phyloP scores from a whole-genome alignment of 1,139 yeast species.

The Kodamaea derodonti region DNA sequence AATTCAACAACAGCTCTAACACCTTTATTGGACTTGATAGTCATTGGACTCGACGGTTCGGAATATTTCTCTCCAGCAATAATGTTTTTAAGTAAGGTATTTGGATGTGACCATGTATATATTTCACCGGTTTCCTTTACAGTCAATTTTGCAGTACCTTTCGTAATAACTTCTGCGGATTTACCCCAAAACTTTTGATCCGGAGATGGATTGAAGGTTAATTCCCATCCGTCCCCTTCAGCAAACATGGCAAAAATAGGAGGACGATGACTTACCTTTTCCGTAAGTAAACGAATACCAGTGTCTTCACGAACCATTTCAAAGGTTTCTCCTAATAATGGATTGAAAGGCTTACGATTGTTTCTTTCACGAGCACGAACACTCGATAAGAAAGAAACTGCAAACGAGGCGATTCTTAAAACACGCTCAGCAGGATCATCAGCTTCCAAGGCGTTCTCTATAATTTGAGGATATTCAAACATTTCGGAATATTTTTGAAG shows the following conservation, averaged over 20 bases:
- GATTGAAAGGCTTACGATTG: conserved; percentile 87
- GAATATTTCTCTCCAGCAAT: conserved; percentile 93
- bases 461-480: conserved; percentile 67
- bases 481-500: conserved; percentile 77
- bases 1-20: conserved; percentile 67
- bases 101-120: conserved; percentile 79
- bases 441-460: conserved; percentile 55
- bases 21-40: conserved; percentile 66
- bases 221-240: conserved; percentile 73
- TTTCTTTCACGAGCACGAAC: conserved; percentile 73
- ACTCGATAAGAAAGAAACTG: conserved; percentile 68
- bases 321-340: conserved; percentile 81
- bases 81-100: conserved; percentile 75
- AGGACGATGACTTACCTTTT: conserved; percentile 81
- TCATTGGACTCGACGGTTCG: conserved; percentile 77
- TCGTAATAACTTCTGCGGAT: conserved; percentile 75
- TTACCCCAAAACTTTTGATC: conserved; percentile 95
- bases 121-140: conserved; percentile 63
- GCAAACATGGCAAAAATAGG: conserved; percentile 76
- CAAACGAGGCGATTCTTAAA: conserved; percentile 75
- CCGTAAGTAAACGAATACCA: conserved; percentile 66
- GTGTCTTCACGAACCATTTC: conserved; percentile 78
- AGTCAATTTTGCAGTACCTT: conserved; percentile 60
- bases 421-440: conserved; percentile 54
- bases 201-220: conserved; percentile 73